These are phyloP conservation scores for Tubosaeta sp. DNA, from an alignment of 768 basidiomycete genomes.

Conservation along the genomic window DNA sequence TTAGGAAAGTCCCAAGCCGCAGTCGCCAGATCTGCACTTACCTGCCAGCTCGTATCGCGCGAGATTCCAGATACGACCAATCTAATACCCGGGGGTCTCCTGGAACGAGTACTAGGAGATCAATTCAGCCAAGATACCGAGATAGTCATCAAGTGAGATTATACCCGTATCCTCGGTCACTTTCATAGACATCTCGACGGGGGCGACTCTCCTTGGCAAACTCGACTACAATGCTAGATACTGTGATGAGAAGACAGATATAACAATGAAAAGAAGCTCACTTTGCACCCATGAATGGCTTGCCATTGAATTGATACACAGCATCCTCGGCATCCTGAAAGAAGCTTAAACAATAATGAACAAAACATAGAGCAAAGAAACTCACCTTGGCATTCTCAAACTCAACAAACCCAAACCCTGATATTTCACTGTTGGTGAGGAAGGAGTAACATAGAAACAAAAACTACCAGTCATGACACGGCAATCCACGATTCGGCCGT, in stretches of 20 bases:
- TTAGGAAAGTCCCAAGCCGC: constrained; percentile 3
- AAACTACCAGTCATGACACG: constrained; percentile 88
- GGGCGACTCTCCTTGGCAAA: constrained; percentile 92
- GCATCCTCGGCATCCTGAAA: constrained; percentile 92
- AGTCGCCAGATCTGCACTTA: constrained; percentile 42
- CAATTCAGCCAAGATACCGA: constrained; percentile 12
- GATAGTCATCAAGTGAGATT: not conserved
- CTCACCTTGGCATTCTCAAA: constrained; percentile 79
- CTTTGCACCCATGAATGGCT: constrained; percentile 86
- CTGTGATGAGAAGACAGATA: not conserved
- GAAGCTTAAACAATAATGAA: constrained; percentile 10
- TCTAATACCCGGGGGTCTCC: constrained; percentile 77
- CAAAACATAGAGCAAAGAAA: not conserved
- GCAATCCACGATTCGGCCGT: constrained; percentile 84
- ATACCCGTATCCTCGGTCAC: constrained; percentile 55
- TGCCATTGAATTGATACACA: constrained; percentile 80
- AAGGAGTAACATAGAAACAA: not conserved
- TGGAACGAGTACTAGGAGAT: constrained; percentile 53
- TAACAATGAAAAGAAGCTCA: not conserved
- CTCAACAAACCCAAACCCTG: constrained; percentile 96
- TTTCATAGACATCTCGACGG: constrained; percentile 71
- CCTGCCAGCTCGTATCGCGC: constrained; percentile 98
- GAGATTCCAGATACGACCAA: constrained; percentile 86
- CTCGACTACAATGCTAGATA: constrained; percentile 83
- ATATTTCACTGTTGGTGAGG: constrained; percentile 15